Evolutionary conservation across 139 green algal species (phyloP), one percentile per base, ranked within the genome.

Genomic region (Asterochloris sp.): DNA sequence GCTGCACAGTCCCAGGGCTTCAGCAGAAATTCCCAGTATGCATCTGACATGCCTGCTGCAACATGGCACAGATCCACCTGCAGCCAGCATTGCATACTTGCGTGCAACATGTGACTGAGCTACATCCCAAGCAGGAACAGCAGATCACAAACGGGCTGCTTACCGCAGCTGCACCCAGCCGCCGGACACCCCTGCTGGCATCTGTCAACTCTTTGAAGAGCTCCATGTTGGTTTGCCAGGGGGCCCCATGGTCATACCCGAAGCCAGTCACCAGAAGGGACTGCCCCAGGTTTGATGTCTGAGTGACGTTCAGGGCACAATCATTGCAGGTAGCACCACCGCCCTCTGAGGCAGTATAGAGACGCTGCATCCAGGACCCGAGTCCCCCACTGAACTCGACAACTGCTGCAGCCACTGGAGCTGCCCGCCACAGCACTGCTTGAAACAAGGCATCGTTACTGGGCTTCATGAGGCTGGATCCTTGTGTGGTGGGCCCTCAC

Each of bases 181-280:
- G 84, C 29, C 95, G 78, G 76, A 98, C 95, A 10, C 91, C 94
- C 73, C 92, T 85, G 0, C 81, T 90, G 10, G 95, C 84, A 80
- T 98, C 92, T 12, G 95, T 98, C 81, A 96, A 95, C 73, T 98
- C 76, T 85, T 93, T 92, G 91, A 98, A 98, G 19, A 98, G 80
- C 69, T 95, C 89, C 81, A 98, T 89, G 90, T 97, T 98, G 27
- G 87, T 83, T 1, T 76, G 9, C 95, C 95, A 98, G 1, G 93
- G 89, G 67, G 90, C 93, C 81, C 92, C 91, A 83, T 96, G 93
- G 67, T 96, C 91, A 84, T 96, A 95, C 0, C 92, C 94, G 84
- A 98, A 98, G 11, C 95, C 95, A 0, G 95, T 71, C 17, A 94
- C 91, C 76, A 97, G 80, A 2, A 97, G 78, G 13, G 84, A 89